Evolutionary conservation across 306 rosid species (phyloP).

Genomic region (apple (Malus domestica)): DNA sequence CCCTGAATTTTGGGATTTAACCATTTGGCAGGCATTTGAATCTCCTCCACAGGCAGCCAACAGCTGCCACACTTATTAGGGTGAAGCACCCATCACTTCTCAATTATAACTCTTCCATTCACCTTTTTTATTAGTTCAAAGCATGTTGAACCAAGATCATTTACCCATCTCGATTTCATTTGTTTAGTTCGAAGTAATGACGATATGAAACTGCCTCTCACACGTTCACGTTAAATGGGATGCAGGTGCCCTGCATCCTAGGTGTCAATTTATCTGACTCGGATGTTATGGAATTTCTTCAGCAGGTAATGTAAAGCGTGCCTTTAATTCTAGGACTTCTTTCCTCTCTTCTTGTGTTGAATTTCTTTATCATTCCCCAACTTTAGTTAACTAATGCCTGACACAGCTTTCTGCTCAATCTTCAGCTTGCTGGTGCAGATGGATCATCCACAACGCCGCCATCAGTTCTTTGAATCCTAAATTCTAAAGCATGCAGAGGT

Average conservation of each 20-base stretch:
- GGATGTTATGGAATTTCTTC: slow-evolving; percentile 92
- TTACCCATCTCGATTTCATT: not conserved
- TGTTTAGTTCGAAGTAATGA: not conserved
- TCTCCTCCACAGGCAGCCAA: slow-evolving; percentile 56
- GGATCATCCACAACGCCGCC: slow-evolving; percentile 90
- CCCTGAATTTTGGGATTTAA: slow-evolving; percentile 5
- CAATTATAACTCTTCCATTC: not conserved
- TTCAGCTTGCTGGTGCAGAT: slow-evolving; percentile 82
- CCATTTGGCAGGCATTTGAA: slow-evolving; percentile 65
- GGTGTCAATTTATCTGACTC: slow-evolving; percentile 71
- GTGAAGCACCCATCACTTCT: slow-evolving; percentile 33
- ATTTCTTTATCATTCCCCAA: slow-evolving; percentile 1
- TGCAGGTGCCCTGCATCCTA: slow-evolving; percentile 86
- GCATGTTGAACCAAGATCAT: not conserved
- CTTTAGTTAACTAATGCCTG: slow-evolving; percentile 2
- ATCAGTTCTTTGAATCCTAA: slow-evolving; percentile 74
- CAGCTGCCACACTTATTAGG: slow-evolving; percentile 51
- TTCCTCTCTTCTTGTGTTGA: not conserved
- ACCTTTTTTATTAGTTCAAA: not conserved
- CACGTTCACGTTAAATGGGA: not conserved
- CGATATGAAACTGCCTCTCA: slow-evolving; percentile 1
- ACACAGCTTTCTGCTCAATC: slow-evolving; percentile 8
- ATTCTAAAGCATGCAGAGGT: slow-evolving; percentile 95
- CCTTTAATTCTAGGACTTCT: slow-evolving; percentile 1
- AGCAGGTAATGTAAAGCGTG: slow-evolving; percentile 55